Percentiles rank a stretch among this genome's conserved stretches.
These are phyloP conservation scores for Leccinum truebloodii DNA, from an alignment of 768 basidiomycete genomes.

Conservation along the genomic window DNA sequence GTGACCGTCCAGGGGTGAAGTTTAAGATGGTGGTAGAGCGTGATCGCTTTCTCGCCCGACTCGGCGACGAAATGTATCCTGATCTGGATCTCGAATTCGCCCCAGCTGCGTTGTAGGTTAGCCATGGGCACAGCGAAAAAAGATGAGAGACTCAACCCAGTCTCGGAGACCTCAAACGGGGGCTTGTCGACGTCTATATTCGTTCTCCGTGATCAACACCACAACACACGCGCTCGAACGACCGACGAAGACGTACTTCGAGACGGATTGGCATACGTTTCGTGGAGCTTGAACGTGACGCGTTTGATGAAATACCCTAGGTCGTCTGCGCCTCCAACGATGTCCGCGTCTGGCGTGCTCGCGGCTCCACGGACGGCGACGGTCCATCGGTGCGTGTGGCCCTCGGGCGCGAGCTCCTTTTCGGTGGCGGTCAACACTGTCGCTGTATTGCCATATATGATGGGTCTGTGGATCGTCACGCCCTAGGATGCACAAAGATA, in stretches of 20 bases:
- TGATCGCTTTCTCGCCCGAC: slow-evolving; percentile 87
- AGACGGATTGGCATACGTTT: slow-evolving; percentile 89
- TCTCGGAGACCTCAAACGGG: slow-evolving; percentile 94
- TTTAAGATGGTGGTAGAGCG: slow-evolving; percentile 91
- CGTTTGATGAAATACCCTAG: slow-evolving; percentile 90
- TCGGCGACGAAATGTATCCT: slow-evolving; percentile 88
- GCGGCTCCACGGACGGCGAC: slow-evolving; percentile 91
- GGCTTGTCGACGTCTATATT: slow-evolving; percentile 81
- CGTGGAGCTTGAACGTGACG: slow-evolving; percentile 96
- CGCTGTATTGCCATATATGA: slow-evolving; percentile 96
- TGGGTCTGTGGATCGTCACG: slow-evolving; percentile 81
- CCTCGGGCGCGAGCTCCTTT: slow-evolving; percentile 54
- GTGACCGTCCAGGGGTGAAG: slow-evolving; percentile 83
- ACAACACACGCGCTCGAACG: too few species aligned
- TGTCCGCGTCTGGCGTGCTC: slow-evolving; percentile 66
- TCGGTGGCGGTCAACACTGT: slow-evolving; percentile 75
- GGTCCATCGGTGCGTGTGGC: slow-evolving; percentile 97
- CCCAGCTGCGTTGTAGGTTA: slow-evolving; percentile 62
- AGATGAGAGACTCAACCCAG: slow-evolving; percentile 57
- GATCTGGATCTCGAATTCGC: slow-evolving; percentile 96
- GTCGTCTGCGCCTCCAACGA: slow-evolving; percentile 90
- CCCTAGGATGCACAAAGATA: slow-evolving; percentile 50
- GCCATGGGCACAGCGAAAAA: not conserved
- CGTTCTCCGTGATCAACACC: not conserved
- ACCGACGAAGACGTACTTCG: slow-evolving; percentile 60